These are phyloP conservation scores for Penicillium steckii DNA, from an alignment of 495 filamentous ascomycete genomes.

Conservation along the genomic window DNA sequence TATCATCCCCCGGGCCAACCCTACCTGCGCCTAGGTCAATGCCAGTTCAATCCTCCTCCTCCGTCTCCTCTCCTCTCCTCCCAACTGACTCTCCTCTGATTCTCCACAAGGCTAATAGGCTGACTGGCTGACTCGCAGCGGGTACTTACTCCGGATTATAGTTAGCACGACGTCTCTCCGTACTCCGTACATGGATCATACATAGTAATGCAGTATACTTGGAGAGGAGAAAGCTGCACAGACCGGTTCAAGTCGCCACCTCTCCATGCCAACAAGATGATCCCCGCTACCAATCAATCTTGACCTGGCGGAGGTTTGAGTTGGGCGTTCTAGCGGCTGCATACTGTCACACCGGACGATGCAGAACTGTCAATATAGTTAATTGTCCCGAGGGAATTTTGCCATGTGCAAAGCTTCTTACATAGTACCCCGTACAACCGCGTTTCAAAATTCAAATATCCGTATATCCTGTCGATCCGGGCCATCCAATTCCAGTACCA, in stretches of 20 bases:
- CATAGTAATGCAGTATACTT: no score
- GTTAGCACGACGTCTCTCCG: not conserved
- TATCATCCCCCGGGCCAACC: no score
- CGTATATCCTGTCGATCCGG: slow-evolving; percentile 1
- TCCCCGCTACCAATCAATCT: not conserved
- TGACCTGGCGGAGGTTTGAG: not conserved
- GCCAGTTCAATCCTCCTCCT: no score
- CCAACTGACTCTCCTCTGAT: not conserved
- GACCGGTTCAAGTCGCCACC: slow-evolving; percentile 1
- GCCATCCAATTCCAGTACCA: not conserved
- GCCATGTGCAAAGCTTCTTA: slow-evolving; percentile 4
- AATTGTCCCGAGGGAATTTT: not conserved
- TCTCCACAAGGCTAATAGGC: not conserved
- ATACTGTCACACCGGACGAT: slow-evolving; percentile 3
- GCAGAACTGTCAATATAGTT: slow-evolving; percentile 1
- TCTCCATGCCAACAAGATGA: not conserved
- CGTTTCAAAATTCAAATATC: not conserved
- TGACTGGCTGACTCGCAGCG: not conserved
- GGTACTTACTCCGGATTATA: not conserved
- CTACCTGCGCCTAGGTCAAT: no score
- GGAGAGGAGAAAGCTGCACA: not conserved
- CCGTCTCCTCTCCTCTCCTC: no score
- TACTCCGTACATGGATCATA: not conserved
- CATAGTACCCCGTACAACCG: no score
- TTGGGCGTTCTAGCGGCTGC: not conserved